Evolutionary conservation across 768 basidiomycete genomes (phyloP), one percentile per base, ranked within the genome.

Genomic region (Cystofilobasidium capitatum): DNA sequence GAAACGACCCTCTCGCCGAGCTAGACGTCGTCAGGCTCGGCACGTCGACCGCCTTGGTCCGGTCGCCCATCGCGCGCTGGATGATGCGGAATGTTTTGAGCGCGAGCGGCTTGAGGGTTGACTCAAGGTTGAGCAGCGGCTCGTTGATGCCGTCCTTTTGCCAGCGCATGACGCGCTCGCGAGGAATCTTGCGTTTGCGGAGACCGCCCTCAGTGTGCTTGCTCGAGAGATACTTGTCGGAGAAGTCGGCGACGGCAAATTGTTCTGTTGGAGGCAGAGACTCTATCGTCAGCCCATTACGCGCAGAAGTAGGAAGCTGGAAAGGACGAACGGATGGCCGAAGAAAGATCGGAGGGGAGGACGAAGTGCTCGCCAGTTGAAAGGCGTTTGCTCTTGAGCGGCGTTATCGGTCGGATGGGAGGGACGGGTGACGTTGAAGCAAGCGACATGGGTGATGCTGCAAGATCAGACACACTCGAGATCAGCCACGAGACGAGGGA

Each of bases 31-130:
- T 55, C 36, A 62, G 51, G 22, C 39, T 40, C 3, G 60, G 40
- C 17, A 63, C 20, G 33, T 74, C 74, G 5, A 76, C 74, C 1
- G 72, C 69, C 29, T 84, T 84, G 71, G 91, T 88, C 10, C 90
- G 82, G 73, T 96, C 92, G 44, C 91, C 91, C 91, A 96, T 97
- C 54, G 93, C 84, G 64, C 86, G 87, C 74, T 96, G 93, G 51
- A 94, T 83, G 33, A 89, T 85, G 74, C 88, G 90, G 83, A 96
- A 97, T 6, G 86, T 81, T 73, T 84, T 86, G 64, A 92, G 83
- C 0, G 89, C 89, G 71, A 93, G 87, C 73, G 84, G 86, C 69
- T 84, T 82, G 26, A 91, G 79, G 0, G 81, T 70, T 6, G 86
- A 81, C 64, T 85, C 85, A 12, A 90, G 77, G 7, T 85, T 81